Percentiles rank a stretch among this genome's conserved stretches.
Conservation (phyloP, 495 filamentous ascomycete genomes). For the Penicillium coprophilum region DNA sequence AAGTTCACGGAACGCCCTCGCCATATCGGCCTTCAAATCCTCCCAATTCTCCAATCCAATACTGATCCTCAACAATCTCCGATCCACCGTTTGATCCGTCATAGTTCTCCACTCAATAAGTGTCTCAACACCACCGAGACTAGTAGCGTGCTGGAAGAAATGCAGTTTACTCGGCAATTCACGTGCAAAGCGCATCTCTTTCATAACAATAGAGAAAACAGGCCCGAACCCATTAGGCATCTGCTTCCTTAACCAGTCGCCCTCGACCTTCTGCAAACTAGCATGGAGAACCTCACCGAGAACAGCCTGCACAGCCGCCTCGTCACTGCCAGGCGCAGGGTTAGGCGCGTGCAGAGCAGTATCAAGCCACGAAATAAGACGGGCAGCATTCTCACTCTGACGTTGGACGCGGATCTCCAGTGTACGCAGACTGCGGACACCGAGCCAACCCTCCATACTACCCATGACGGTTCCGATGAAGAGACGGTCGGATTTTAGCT, state of each 20-base stretch:
- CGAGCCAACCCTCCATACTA: conserved; percentile 88
- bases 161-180: conserved; percentile 71
- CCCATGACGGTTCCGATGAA: conserved; percentile 86
- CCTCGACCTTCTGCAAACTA: conserved; percentile 65
- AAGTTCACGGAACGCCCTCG: conserved; percentile 57
- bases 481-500: conserved; percentile 63
- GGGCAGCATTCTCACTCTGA: conserved; percentile 66
- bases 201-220: conserved; percentile 76
- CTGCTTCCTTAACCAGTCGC: conserved; percentile 75
- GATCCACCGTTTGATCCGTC: conserved; percentile 74
- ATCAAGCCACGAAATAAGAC: conserved; percentile 70
- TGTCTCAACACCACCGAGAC: conserved; percentile 89
- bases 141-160: conserved; percentile 93
- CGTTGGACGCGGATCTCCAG: conserved; percentile 77
- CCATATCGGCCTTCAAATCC: conserved; percentile 76
- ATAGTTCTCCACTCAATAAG: conserved; percentile 73
- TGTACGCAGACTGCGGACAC: conserved; percentile 79
- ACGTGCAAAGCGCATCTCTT: conserved; percentile 57
- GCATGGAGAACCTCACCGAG: conserved; percentile 71
- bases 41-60: conserved; percentile 85
- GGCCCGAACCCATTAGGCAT: conserved; percentile 92
- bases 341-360: conserved; percentile 38
- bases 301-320: conserved; percentile 47
- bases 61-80: conserved; percentile 73
- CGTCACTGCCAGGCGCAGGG: conserved; percentile 34